Evolutionary conservation across 116 monocot genomes (phyloP).

Genomic region (Zostera marina): DNA sequence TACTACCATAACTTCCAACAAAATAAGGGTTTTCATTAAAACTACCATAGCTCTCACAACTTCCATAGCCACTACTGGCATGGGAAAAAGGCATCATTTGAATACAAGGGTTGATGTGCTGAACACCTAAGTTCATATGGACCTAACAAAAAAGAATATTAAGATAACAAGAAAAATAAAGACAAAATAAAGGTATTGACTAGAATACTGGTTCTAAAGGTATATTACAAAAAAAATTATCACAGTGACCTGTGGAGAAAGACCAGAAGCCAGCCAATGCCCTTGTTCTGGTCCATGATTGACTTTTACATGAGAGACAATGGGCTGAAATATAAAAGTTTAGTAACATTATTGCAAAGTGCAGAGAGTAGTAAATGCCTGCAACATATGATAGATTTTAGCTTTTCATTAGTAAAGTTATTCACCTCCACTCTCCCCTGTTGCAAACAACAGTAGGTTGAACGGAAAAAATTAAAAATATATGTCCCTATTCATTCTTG

Average conservation of each 20-base stretch:
- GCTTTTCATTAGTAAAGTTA: constrained; percentile 4
- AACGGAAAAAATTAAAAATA: neutral
- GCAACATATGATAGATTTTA: neutral
- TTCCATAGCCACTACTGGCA: constrained; percentile 67
- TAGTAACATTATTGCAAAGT: constrained; percentile 3
- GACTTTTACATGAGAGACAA: constrained; percentile 40
- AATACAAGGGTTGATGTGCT: constrained; percentile 46
- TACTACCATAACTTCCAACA: constrained; percentile 36
- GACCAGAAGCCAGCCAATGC: constrained; percentile 80
- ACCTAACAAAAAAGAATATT: constrained; percentile 20
- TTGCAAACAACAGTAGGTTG: neutral
- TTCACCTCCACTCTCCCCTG: constrained; percentile 1
- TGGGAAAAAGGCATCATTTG: constrained; percentile 45
- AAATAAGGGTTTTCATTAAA: constrained; percentile 50
- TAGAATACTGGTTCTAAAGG: neutral
- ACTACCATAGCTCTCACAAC: constrained; percentile 80
- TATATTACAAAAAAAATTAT: neutral
- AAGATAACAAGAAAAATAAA: constrained; percentile 1
- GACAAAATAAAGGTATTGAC: neutral
- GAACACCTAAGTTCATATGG: constrained; percentile 23
- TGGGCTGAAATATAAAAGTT: constrained; percentile 45
- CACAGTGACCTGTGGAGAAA: constrained; percentile 74
- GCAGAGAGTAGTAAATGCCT: neutral
- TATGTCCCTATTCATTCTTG: neutral
- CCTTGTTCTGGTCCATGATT: constrained; percentile 81